Percentiles rank a stretch among this genome's conserved stretches.
Evolutionary conservation across 345 rosid genomes (phyloP).

Genomic region (Abelmoschus esculentus): DNA sequence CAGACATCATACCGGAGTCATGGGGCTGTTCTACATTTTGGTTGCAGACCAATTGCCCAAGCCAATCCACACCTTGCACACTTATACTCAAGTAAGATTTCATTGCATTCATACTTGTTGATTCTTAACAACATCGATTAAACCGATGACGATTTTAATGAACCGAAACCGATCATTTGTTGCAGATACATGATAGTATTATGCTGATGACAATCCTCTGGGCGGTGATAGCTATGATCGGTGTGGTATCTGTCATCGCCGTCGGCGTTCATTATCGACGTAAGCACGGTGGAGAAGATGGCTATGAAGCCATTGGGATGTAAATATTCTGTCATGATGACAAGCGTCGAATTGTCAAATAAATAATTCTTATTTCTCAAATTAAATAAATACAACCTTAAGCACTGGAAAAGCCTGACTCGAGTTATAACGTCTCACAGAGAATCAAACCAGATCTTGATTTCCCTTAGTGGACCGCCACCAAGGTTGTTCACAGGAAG

Average conservation of each 20-base stretch:
- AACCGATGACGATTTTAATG: not conserved
- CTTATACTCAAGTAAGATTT: slow-evolving; percentile 27
- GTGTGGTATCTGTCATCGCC: slow-evolving; percentile 17
- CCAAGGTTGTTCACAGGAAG: no score
- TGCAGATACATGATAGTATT: slow-evolving; percentile 19
- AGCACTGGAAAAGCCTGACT: no score
- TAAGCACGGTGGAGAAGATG: slow-evolving; percentile 29
- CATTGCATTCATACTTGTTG: not conserved
- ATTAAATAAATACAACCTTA: no score
- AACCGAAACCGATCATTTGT: not conserved
- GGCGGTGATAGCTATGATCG: slow-evolving; percentile 24
- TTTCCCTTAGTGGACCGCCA: no score
- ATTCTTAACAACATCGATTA: not conserved
- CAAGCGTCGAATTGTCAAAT: not conserved
- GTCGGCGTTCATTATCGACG: slow-evolving; percentile 19
- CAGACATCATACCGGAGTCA: slow-evolving; percentile 62
- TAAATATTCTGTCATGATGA: not conserved
- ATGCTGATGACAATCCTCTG: slow-evolving; percentile 5
- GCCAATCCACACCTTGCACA: slow-evolving; percentile 6
- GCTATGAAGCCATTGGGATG: slow-evolving; percentile 36
- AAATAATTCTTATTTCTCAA: no score
- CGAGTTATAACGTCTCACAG: no score
- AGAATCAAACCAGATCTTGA: no score
- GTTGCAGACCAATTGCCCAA: slow-evolving; percentile 52
- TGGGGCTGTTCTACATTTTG: slow-evolving; percentile 73